phyloP scores from a whole-genome alignment of 1,139 yeast genomes.

The Pneumocystis wakefieldiae region DNA sequence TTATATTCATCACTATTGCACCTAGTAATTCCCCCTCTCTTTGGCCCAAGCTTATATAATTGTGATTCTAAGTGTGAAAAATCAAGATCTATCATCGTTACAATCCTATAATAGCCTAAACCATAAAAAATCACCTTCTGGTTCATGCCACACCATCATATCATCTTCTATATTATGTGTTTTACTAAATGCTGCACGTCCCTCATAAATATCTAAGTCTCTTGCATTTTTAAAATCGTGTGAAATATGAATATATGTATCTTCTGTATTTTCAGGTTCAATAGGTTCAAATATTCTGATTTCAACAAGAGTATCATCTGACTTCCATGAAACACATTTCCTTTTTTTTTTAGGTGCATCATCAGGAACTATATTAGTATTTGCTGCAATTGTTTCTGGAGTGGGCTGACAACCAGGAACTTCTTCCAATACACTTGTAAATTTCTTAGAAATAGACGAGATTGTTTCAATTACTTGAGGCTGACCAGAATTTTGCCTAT shows the following conservation, averaged over 20 bases:
- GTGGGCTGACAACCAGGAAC: neutral
- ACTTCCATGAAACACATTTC: conserved; percentile 26
- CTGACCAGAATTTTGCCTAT: neutral
- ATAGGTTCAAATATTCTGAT: conserved; percentile 31
- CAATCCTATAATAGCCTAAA: conserved; percentile 18
- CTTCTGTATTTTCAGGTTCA: conserved; percentile 15
- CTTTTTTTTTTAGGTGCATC: conserved; percentile 14
- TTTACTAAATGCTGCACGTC: conserved; percentile 22
- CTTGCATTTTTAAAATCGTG: conserved; percentile 17
- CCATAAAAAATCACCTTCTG: conserved; percentile 6
- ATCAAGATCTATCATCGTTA: conserved; percentile 19
- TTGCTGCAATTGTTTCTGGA: neutral
- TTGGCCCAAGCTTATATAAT: conserved; percentile 17
- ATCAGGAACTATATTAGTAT: conserved; percentile 3
- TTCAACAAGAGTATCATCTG: conserved; percentile 26
- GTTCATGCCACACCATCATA: conserved; percentile 9
- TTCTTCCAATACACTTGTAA: neutral
- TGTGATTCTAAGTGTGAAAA: conserved; percentile 14
- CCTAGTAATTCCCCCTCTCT: conserved; percentile 21
- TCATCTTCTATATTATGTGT: conserved; percentile 18
- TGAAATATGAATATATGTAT: conserved; percentile 29
- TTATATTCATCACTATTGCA: conserved; percentile 21
- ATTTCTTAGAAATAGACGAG: neutral
- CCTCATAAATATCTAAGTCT: conserved; percentile 20
- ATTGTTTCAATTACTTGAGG: neutral